Conservation (phyloP, 1,139 yeast genomes). For the Taphrina communis region DNA sequence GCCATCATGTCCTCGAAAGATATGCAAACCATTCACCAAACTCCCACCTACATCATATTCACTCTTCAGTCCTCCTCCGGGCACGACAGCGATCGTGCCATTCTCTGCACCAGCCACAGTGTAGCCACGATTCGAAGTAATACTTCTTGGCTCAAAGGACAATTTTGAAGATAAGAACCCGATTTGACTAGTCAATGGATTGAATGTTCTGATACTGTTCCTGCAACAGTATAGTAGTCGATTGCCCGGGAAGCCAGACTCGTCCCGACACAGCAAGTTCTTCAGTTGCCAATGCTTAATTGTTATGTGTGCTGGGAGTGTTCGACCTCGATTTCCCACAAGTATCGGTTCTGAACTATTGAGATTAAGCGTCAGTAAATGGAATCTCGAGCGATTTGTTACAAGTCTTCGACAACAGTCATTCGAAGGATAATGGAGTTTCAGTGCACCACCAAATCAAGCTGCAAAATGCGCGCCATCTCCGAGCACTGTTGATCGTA, state of each 20-base stretch:
- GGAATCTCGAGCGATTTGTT: neutral
- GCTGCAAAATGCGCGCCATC: neutral
- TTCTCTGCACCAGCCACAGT: conserved; percentile 37
- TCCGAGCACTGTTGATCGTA: neutral
- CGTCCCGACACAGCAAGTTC: conserved; percentile 33
- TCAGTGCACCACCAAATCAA: neutral
- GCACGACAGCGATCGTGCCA: conserved; percentile 26
- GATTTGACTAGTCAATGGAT: conserved; percentile 3
- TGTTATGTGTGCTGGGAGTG: conserved; percentile 18
- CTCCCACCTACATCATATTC: conserved; percentile 31
- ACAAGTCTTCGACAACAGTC: conserved; percentile 12
- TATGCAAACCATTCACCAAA: conserved; percentile 33
- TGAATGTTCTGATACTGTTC: conserved; percentile 31
- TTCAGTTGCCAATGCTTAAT: conserved; percentile 36
- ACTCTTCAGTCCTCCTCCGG: conserved; percentile 8
- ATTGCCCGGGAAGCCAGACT: neutral
- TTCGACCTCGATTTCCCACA: conserved; percentile 12
- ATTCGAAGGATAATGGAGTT: neutral
- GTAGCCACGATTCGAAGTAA: conserved; percentile 26
- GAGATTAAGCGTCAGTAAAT: neutral
- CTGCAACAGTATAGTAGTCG: conserved; percentile 32
- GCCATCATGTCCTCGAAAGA: conserved; percentile 6
- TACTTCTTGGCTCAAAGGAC: conserved; percentile 34
- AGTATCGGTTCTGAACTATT: conserved; percentile 4
- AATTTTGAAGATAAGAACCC: conserved; percentile 17